Percentiles rank a stretch among this genome's conserved stretches.
Conservation (phyloP, 1,284 basidiomycete genomes). For the Sanghuangporus baumii region DNA sequence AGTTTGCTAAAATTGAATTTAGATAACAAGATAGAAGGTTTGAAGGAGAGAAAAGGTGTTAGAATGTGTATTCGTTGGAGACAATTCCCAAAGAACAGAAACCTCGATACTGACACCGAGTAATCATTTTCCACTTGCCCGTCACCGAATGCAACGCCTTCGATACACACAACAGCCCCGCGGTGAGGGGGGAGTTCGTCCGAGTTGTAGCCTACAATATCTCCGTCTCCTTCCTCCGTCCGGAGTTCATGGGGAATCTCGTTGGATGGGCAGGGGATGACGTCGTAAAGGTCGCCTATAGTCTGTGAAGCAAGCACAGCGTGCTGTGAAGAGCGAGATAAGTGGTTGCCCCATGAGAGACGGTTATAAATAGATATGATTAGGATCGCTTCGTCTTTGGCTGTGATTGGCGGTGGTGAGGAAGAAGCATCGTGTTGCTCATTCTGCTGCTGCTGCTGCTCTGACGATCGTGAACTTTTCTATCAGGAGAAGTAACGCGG, state of each 20-base stretch:
- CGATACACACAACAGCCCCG: slow-evolving; percentile 52
- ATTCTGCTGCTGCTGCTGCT: not conserved
- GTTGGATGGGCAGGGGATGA: slow-evolving; percentile 60
- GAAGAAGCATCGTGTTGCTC: not conserved
- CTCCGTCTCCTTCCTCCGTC: slow-evolving; percentile 25
- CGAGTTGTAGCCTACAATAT: slow-evolving; percentile 31
- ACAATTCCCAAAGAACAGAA: not conserved
- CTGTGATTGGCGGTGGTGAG: not conserved
- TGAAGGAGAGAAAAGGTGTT: not conserved
- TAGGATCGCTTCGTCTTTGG: slow-evolving; percentile 40
- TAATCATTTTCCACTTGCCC: slow-evolving; percentile 44
- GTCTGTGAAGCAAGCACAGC: slow-evolving; percentile 64
- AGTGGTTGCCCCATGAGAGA: slow-evolving; percentile 52
- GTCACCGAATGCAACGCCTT: slow-evolving; percentile 53
- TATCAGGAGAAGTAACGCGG: slow-evolving; percentile 16
- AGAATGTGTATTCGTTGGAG: not conserved
- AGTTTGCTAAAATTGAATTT: slow-evolving; percentile 43
- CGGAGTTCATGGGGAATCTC: slow-evolving; percentile 40
- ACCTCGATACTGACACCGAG: slow-evolving; percentile 45
- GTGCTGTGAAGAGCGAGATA: slow-evolving; percentile 64
- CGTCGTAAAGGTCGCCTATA: slow-evolving; percentile 54
- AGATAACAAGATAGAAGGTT: not conserved
- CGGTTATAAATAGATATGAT: slow-evolving; percentile 55
- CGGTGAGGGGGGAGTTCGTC: slow-evolving; percentile 17
- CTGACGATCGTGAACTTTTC: slow-evolving; percentile 1